Percentiles rank a stretch among this genome's conserved stretches.
These are phyloP conservation scores for Boletus sensibilis DNA, from an alignment of 768 basidiomycete species.

Conservation along the genomic window DNA sequence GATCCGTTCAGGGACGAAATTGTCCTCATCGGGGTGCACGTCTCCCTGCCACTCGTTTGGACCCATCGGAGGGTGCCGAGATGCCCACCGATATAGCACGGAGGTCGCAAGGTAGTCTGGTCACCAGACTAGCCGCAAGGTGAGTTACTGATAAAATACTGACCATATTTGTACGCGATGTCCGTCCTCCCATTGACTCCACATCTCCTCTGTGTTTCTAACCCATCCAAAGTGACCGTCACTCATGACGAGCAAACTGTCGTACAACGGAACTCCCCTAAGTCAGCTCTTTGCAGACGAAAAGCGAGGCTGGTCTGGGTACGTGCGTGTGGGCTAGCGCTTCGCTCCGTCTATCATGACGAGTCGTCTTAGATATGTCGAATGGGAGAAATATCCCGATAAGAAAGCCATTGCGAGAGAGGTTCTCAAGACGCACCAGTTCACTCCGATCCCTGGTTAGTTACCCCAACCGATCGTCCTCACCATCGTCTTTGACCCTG, in stretches of 20 bases:
- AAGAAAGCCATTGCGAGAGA: slow-evolving; percentile 12
- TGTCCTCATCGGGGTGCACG: not conserved
- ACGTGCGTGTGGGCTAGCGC: not conserved
- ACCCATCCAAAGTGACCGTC: not conserved
- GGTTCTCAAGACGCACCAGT: slow-evolving; percentile 12
- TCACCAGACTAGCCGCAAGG: not conserved
- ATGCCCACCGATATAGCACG: not conserved
- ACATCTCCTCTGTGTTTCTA: not conserved
- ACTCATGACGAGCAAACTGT: slow-evolving; percentile 1
- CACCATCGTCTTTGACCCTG: not conserved
- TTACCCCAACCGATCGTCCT: not conserved
- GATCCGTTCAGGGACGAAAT: not conserved
- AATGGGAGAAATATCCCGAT: slow-evolving; percentile 16
- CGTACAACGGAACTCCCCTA: not conserved
- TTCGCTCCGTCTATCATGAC: not conserved
- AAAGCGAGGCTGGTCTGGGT: slow-evolving; percentile 17
- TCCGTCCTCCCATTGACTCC: not conserved
- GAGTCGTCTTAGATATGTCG: slow-evolving; percentile 9
- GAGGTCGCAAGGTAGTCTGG: not conserved
- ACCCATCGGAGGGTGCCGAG: not conserved
- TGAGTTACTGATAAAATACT: not conserved
- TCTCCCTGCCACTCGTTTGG: not conserved
- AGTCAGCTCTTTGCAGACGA: slow-evolving; percentile 14
- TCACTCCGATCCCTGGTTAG: slow-evolving; percentile 13
- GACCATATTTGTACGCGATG: not conserved